Conservation (phyloP, 768 basidiomycete species). For the Leucocoprinus leucothites region DNA sequence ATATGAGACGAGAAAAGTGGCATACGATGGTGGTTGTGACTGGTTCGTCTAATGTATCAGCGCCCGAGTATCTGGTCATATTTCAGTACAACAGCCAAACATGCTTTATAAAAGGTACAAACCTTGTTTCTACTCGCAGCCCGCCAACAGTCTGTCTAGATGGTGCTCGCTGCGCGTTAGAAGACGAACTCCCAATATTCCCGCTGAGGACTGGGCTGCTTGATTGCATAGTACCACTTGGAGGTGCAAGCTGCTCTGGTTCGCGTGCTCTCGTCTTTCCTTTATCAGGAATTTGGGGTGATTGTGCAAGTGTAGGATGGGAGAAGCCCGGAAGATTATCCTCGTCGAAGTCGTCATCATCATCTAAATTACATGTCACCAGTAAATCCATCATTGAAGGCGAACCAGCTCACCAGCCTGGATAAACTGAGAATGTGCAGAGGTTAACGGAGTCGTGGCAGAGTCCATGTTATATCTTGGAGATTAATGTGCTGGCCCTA, state of each 20-base stretch:
- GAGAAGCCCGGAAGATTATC: conserved; percentile 79
- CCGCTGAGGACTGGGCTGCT: conserved; percentile 49
- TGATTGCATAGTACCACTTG: conserved; percentile 29
- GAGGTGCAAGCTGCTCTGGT: conserved; percentile 48
- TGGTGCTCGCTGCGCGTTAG: conserved; percentile 33
- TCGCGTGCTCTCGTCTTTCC: conserved; percentile 68
- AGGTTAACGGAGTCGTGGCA: conserved; percentile 48
- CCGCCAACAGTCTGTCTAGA: conserved; percentile 76
- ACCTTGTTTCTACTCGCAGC: conserved; percentile 87
- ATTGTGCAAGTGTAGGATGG: conserved; percentile 49
- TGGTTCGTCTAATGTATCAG: conserved; percentile 91
- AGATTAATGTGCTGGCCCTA: background rate
- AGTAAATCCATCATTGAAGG: background rate
- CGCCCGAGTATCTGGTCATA: conserved; percentile 63
- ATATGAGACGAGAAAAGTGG: background rate
- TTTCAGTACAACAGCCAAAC: background rate
- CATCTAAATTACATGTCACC: conserved; percentile 35
- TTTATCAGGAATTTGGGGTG: conserved; percentile 50
- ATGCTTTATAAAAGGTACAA: conserved; percentile 17
- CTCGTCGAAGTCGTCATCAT: conserved; percentile 83
- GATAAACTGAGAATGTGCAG: conserved; percentile 70
- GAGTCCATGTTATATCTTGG: conserved; percentile 31
- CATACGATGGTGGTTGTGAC: conserved; percentile 84
- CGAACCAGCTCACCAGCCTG: conserved; percentile 54
- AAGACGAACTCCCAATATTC: conserved; percentile 59